These are phyloP conservation scores for Sporothrix luriei DNA, from an alignment of 2,329 filamentous ascomycete species.

Conservation along the genomic window DNA sequence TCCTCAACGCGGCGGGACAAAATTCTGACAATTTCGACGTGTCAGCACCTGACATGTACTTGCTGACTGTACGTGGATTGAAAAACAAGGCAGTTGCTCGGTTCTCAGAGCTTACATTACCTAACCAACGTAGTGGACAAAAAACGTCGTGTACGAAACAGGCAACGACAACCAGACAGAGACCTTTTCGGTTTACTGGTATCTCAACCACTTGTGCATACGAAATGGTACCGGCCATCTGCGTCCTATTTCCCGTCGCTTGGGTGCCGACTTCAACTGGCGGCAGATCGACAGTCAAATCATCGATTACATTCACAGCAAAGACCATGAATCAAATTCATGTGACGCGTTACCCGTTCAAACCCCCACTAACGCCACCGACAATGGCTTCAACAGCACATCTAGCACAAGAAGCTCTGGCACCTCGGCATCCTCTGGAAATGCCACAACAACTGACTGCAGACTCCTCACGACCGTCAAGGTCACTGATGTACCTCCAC, in stretches of 20 bases:
- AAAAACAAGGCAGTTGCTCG: background rate
- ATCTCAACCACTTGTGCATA: constrained; percentile 28
- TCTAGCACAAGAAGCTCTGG: background rate
- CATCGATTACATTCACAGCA: constrained; percentile 2
- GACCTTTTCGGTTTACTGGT: constrained; percentile 28
- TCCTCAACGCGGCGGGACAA: constrained; percentile 24
- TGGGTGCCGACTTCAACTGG: constrained; percentile 28
- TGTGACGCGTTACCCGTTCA: background rate
- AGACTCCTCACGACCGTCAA: background rate
- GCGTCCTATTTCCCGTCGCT: background rate
- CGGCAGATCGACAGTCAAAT: constrained; percentile 14
- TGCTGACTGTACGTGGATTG: constrained; percentile 13
- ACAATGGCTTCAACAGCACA: background rate
- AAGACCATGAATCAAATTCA: background rate
- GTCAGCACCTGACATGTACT: constrained; percentile 15
- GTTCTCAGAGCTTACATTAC: background rate
- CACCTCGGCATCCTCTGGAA: background rate
- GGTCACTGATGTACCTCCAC: constrained; percentile 3
- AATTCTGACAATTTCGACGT: background rate
- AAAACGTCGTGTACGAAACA: constrained; percentile 6
- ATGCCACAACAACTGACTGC: background rate
- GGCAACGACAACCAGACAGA: constrained; percentile 6
- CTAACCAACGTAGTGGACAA: constrained; percentile 22
- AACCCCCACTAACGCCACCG: background rate
- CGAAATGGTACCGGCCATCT: background rate